phyloP scores from a whole-genome alignment of 1,139 yeast genomes.

The Blastobotrys raffinosifermentans region DNA sequence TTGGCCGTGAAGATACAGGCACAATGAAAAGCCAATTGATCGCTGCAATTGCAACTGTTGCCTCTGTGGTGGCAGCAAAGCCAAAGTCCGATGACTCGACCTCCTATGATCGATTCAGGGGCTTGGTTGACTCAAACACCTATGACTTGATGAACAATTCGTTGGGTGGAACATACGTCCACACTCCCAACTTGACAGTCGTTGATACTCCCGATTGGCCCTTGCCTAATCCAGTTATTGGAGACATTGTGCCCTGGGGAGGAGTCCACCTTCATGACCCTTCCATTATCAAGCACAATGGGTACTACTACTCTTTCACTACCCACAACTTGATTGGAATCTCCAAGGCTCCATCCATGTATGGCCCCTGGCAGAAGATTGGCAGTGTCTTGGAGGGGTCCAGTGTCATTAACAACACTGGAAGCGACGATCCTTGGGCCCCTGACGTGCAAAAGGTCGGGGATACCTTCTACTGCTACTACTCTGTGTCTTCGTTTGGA shows the following conservation, averaged over 20 bases:
- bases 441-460: constrained; percentile 7
- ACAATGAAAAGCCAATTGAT: too few species aligned
- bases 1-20: too few species aligned
- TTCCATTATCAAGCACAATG: constrained; percentile 15
- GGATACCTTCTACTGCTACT: constrained; percentile 8
- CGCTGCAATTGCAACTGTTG: too few species aligned
- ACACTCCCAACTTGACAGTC: constrained; percentile 1
- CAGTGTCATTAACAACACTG: constrained; percentile 5
- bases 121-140: not conserved
- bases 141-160: constrained; percentile 2
- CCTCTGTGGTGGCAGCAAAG: not conserved
- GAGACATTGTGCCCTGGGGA: constrained; percentile 12
- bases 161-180: constrained; percentile 4
- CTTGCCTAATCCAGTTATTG: constrained; percentile 2
- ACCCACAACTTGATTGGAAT: constrained; percentile 5
- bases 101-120: constrained; percentile 1
- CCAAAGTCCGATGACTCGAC: not conserved
- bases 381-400: constrained; percentile 4
- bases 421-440: constrained; percentile 7
- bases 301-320: constrained; percentile 6
- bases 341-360: constrained; percentile 4
- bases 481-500: constrained; percentile 6
- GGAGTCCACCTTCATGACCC: constrained; percentile 13
- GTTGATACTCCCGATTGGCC: constrained; percentile 4
- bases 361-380: constrained; percentile 7